phyloP scores from a whole-genome alignment of 2,329 filamentous ascomycete species.

The Ceratocystis eucalypticola region DNA sequence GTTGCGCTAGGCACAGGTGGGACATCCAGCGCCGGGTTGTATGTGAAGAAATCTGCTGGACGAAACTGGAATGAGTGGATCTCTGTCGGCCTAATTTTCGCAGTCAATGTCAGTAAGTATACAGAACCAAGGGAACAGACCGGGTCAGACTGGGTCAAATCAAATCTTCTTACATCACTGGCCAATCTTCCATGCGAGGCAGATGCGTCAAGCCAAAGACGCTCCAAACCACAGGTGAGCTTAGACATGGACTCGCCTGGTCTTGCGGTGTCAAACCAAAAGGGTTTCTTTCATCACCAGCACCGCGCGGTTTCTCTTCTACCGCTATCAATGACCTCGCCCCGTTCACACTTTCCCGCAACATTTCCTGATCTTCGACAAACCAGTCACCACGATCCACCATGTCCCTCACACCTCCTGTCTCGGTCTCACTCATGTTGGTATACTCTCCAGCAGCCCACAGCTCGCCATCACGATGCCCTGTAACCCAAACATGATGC shows the following conservation, averaged over 20 bases:
- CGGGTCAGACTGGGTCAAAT: neutral
- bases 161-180: constrained; percentile 35
- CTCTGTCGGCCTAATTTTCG: constrained; percentile 32
- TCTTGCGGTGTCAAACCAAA: constrained; percentile 11
- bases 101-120: constrained; percentile 1
- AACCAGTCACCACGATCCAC: constrained; percentile 36
- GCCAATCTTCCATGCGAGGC: constrained; percentile 37
- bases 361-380: constrained; percentile 20
- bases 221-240: constrained; percentile 33
- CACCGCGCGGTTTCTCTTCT: too few species aligned
- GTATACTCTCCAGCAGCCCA: constrained; percentile 40
- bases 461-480: constrained; percentile 36
- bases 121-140: constrained; percentile 16
- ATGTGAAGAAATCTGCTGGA: constrained; percentile 35
- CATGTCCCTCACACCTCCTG: constrained; percentile 35
- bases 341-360: constrained; percentile 18
- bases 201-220: constrained; percentile 38
- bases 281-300: neutral
- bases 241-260: constrained; percentile 20
- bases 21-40: constrained; percentile 35
- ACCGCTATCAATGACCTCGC: neutral
- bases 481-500: constrained; percentile 38
- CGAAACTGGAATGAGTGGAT: constrained; percentile 35
- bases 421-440: constrained; percentile 34
- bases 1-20: constrained; percentile 28